These are phyloP conservation scores for Metarhizium album DNA, from an alignment of 2,329 filamentous ascomycete species.

Conservation along the genomic window DNA sequence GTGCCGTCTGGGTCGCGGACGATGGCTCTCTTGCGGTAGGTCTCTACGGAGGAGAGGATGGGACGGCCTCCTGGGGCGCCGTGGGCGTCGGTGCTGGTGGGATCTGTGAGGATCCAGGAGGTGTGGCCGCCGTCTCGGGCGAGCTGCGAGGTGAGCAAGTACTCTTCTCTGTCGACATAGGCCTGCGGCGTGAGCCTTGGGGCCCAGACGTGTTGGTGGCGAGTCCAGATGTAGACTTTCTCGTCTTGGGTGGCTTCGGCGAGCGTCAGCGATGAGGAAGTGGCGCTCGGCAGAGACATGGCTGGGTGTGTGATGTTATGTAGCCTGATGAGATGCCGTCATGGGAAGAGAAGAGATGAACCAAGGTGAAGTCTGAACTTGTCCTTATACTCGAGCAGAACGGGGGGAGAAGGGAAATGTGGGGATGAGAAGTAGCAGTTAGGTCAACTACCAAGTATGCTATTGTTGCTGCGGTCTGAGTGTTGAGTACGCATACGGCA, in stretches of 20 bases:
- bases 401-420: too few relatives aligned
- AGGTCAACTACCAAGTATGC: too few relatives aligned
- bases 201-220: slow-evolving; percentile 49
- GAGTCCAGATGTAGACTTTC: slow-evolving; percentile 40
- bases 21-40: slow-evolving; percentile 48
- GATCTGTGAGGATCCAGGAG: slow-evolving; percentile 50
- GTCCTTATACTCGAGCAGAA: neutral
- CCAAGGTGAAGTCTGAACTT: neutral
- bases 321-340: neutral
- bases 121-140: slow-evolving; percentile 47
- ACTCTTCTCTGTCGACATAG: slow-evolving; percentile 50
- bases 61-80: slow-evolving; percentile 31
- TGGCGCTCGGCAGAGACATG: slow-evolving; percentile 11
- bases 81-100: neutral
- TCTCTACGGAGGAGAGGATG: slow-evolving; percentile 54
- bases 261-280: slow-evolving; percentile 27
- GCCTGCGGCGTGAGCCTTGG: slow-evolving; percentile 39
- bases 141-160: slow-evolving; percentile 46
- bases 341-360: neutral
- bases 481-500: too few relatives aligned
- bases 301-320: neutral
- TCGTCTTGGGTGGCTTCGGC: slow-evolving; percentile 47
- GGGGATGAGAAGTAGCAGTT: too few relatives aligned
- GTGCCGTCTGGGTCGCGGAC: slow-evolving; percentile 26
- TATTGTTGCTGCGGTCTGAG: too few relatives aligned